Evolutionary conservation across 208 protist species (phyloP).

Genomic region (Acanthamoeba lenticulata): DNA sequence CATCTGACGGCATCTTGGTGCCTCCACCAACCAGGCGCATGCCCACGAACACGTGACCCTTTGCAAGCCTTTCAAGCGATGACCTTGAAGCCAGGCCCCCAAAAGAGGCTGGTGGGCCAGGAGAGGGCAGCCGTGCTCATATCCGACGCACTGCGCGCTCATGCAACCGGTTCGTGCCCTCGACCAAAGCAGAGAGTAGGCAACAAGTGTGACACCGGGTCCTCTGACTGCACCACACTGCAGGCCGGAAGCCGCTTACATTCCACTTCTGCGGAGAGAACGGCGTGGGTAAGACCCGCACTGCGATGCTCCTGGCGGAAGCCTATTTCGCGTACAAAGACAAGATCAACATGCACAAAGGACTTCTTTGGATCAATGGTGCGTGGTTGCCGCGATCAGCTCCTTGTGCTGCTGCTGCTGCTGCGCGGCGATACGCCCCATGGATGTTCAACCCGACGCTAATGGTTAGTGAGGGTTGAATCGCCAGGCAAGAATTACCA

Average conservation of each 20-base stretch:
- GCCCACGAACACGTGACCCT: background rate
- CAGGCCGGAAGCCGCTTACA: conserved; percentile 32
- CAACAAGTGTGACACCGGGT: background rate
- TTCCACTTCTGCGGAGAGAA: conserved; percentile 50
- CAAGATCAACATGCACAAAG: conserved; percentile 3
- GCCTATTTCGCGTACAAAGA: conserved; percentile 33
- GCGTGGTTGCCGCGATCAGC: background rate
- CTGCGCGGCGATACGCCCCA: too few species aligned
- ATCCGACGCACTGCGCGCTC: background rate
- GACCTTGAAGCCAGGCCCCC: background rate
- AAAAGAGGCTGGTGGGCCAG: background rate
- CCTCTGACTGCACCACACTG: background rate
- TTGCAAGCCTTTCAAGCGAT: background rate
- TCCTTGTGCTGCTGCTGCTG: too few species aligned
- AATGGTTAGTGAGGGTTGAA: too few species aligned
- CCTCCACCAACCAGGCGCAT: background rate
- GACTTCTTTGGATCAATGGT: conserved; percentile 32
- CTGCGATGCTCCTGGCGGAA: conserved; percentile 21
- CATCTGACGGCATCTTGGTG: background rate
- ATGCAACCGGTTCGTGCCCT: background rate
- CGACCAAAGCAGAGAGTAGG: background rate
- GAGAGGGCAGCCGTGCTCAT: background rate
- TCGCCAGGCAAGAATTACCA: conserved; percentile 43
- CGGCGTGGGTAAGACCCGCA: conserved; percentile 43
- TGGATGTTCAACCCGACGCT: background rate